These are phyloP conservation scores for Aspergillaceae sp. DNA, from an alignment of 2,329 filamentous ascomycete species.

Conservation along the genomic window DNA sequence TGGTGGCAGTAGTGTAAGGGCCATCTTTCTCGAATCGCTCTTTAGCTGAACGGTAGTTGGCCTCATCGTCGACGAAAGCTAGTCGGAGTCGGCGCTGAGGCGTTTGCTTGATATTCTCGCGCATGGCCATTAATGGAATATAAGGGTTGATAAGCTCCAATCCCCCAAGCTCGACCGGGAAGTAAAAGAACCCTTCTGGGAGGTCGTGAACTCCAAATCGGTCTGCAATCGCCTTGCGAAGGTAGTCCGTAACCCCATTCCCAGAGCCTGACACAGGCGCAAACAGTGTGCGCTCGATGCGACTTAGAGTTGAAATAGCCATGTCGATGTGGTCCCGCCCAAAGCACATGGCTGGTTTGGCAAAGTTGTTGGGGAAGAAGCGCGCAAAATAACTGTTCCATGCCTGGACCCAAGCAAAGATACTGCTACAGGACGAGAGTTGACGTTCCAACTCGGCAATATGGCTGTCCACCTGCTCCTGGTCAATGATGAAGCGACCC, in stretches of 20 bases:
- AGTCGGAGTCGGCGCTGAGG: constrained; percentile 26
- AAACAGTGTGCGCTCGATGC: constrained; percentile 47
- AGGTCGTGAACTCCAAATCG: constrained; percentile 44
- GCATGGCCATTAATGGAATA: constrained; percentile 41
- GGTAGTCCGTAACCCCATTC: constrained; percentile 45
- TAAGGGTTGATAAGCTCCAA: constrained; percentile 45
- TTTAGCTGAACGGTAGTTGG: constrained; percentile 43
- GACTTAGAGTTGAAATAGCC: constrained; percentile 44
- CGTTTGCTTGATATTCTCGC: constrained; percentile 31
- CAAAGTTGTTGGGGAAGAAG: constrained; percentile 53
- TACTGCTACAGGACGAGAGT: constrained; percentile 46
- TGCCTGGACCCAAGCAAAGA: constrained; percentile 52
- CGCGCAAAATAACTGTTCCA: constrained; percentile 52
- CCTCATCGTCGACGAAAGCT: constrained; percentile 40
- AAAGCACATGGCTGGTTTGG: constrained; percentile 47
- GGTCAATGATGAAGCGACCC: constrained; percentile 53
- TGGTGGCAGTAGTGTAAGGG: constrained; percentile 4
- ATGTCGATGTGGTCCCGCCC: constrained; percentile 48
- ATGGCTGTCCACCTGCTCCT: constrained; percentile 50
- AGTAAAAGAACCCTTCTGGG: constrained; percentile 46
- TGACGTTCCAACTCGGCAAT: constrained; percentile 52
- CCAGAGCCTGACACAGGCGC: constrained; percentile 14
- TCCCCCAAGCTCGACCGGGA: constrained; percentile 45
- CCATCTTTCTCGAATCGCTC: constrained; percentile 23
- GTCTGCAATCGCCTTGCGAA: constrained; percentile 44